Evolutionary conservation across 495 filamentous ascomycete species (phyloP), one percentile per base, ranked within the genome.

Genomic region (Lindgomyces ingoldianus): DNA sequence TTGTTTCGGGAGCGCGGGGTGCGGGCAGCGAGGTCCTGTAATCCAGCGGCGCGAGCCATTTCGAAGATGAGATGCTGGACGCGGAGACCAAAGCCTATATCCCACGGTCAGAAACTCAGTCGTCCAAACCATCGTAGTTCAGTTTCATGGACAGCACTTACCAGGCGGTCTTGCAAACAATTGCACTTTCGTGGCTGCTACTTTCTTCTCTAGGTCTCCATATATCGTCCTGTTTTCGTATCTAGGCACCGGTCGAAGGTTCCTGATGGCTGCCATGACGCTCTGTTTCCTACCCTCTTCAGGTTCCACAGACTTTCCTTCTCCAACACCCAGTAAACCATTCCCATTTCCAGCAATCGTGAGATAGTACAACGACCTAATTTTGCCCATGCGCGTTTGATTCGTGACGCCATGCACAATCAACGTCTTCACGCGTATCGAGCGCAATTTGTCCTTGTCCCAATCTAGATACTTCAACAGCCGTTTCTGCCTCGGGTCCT

Each of bases 311-410:
- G 86, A 85, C 82, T 98, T 98, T 48, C 89, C 91, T 76, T 93
- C 87, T 16, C 95, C 94, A 57, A 98, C 81, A 9, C 94, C 94
- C 46, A 99, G 71, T 70, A 93, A 79, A 22, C 94, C 94, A 57
- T 93, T 82, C 33, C 81, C 80, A 73, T 97, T 95, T 47, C 94
- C 94, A 4, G 91, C 91, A 49, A 96, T 82, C 4, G 84, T 83
- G 44, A 96, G 76, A 62, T 80, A 75, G 73, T 92, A 94, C 10
- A 81, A 62, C 71, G 84, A 86, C 53, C 77, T 76, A 56, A 98
- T 85, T 83, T 97, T 99, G 68, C 94, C 94, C 76, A 99, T 84
- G 79, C 91, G 89, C 27, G 95, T 98, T 82, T 96, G 92, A 76
- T 99, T 99, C 62, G 83, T 78, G 47, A 99, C 95, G 1, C 73